Evolutionary conservation across 2,329 filamentous ascomycete species (phyloP), one percentile per base, ranked within the genome.

Genomic region (Beauveria asiatica): DNA sequence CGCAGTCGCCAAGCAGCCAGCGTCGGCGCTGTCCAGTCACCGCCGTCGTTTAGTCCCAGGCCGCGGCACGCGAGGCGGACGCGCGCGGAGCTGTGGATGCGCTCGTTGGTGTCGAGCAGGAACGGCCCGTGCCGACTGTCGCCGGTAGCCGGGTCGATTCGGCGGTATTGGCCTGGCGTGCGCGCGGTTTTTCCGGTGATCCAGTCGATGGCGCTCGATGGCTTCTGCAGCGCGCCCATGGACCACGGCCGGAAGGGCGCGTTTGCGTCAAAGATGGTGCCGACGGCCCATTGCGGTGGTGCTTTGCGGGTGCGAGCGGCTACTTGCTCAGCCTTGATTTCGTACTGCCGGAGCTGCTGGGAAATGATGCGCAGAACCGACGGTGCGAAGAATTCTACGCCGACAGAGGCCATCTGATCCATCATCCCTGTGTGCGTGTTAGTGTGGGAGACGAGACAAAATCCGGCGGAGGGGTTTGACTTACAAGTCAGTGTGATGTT

Each of bases 31-130:
- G 70, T 68, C 78, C 80, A 84, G n/a, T 73, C 61, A 1, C 67
- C 70, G 25, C 70, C 67, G 65, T 83, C 81, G 62, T 83, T 75
- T 37, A 79, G 70, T 0, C 76, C 79, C 3, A 81, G 73, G 1
- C 81, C 81, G 55, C 75, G 67, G 62, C 78, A 78, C 2, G 78
- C 77, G 16, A 83, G 74, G 3, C 80, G 76, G n/a, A 82, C 73
- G 1, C 81, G 75, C 1, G 81, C 81, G 2, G 78, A 80, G 62
- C 77, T 77, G 66, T 84, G 81, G 39, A 83, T 76, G 9, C 78
- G 75, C 68, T 84, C 81, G 64, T 83, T 80, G 10, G 81, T 84
- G 62, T 80, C 75, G 56, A 76, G 67, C 27, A 84, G 74, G 61
- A 75, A 81, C 9, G 70, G 69, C 1, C 67, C 64, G 23, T n/a